Evolutionary conservation across 2,329 filamentous ascomycete species (phyloP).

Genomic region (Lecanosticta acicola): DNA sequence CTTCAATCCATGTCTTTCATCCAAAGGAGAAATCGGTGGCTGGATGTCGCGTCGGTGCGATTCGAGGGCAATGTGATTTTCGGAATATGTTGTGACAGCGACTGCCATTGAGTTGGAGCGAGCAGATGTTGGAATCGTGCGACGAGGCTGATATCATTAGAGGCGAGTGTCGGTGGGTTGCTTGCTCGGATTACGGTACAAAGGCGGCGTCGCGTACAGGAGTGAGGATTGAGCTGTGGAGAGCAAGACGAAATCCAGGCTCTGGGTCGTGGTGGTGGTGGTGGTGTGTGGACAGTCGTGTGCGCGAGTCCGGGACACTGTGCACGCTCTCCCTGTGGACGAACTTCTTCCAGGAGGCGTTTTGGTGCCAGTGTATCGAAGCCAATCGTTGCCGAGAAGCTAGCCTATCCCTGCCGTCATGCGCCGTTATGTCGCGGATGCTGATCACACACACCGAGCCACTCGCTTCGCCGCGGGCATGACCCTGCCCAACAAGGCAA

Average conservation of each 20-base stretch:
- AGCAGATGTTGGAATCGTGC: slow-evolving; percentile 21
- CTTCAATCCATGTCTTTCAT: slow-evolving; percentile 38
- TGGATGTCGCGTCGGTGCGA: slow-evolving; percentile 39
- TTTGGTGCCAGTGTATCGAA: slow-evolving; percentile 5
- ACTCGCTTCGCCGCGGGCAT: too few species aligned
- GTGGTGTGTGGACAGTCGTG: not conserved
- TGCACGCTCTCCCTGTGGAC: not conserved
- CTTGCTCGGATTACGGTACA: too few species aligned
- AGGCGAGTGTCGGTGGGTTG: too few species aligned
- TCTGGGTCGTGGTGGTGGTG: not conserved
- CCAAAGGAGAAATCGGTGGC: slow-evolving; percentile 42
- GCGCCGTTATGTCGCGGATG: slow-evolving; percentile 5
- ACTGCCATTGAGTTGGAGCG: slow-evolving; percentile 39
- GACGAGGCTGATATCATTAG: slow-evolving; percentile 31
- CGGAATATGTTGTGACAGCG: slow-evolving; percentile 39
- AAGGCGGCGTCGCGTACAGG: too few species aligned
- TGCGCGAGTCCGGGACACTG: not conserved
- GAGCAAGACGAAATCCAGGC: not conserved
- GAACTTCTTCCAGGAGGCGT: not conserved
- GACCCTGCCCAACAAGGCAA: not conserved
- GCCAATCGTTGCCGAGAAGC: slow-evolving; percentile 6
- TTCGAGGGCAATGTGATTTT: slow-evolving; percentile 37
- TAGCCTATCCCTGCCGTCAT: slow-evolving; percentile 5
- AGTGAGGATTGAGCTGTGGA: not conserved
- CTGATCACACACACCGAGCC: not conserved